phyloP scores from a whole-genome alignment of 2,329 filamentous ascomycete species.

The Bimuria novae-zelandiae region DNA sequence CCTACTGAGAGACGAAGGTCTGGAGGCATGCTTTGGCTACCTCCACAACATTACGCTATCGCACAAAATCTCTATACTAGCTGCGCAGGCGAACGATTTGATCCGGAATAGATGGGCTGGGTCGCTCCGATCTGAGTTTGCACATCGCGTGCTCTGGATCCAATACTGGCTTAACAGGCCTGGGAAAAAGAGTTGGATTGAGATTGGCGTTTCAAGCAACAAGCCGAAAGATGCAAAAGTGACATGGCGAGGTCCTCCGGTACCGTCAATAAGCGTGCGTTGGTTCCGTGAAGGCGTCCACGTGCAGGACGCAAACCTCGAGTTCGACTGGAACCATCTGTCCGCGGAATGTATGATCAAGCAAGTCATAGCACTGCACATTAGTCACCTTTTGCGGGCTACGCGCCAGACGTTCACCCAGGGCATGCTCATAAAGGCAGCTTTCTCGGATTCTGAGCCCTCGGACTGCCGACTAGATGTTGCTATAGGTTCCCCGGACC shows the following conservation, averaged over 20 bases:
- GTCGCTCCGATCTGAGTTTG: slow-evolving; percentile 73
- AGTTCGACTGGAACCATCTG: slow-evolving; percentile 68
- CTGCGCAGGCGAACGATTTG: slow-evolving; percentile 75
- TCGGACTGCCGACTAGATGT: slow-evolving; percentile 70
- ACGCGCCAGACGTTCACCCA: slow-evolving; percentile 61
- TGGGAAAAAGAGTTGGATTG: slow-evolving; percentile 84
- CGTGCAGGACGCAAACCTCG: slow-evolving; percentile 68
- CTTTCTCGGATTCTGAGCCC: slow-evolving; percentile 64
- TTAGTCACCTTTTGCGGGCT: slow-evolving; percentile 70
- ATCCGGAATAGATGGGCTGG: slow-evolving; percentile 75
- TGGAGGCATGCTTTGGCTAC: slow-evolving; percentile 81
- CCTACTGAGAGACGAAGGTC: slow-evolving; percentile 69
- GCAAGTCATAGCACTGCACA: slow-evolving; percentile 74
- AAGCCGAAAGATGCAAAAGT: slow-evolving; percentile 42
- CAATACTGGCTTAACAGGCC: slow-evolving; percentile 84
- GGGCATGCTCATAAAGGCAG: slow-evolving; percentile 63
- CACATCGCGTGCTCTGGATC: slow-evolving; percentile 81
- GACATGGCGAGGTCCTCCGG: slow-evolving; percentile 40
- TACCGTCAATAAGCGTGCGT: slow-evolving; percentile 60
- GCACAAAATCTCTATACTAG: slow-evolving; percentile 84
- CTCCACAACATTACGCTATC: slow-evolving; percentile 88
- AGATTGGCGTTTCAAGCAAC: slow-evolving; percentile 79
- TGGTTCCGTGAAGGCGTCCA: slow-evolving; percentile 88
- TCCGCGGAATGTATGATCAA: slow-evolving; percentile 77
- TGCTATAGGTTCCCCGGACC: slow-evolving; percentile 68